Evolutionary conservation across 2,329 filamentous ascomycete species (phyloP), one percentile per base, ranked within the genome.

Genomic region (Diplodia seriata): DNA sequence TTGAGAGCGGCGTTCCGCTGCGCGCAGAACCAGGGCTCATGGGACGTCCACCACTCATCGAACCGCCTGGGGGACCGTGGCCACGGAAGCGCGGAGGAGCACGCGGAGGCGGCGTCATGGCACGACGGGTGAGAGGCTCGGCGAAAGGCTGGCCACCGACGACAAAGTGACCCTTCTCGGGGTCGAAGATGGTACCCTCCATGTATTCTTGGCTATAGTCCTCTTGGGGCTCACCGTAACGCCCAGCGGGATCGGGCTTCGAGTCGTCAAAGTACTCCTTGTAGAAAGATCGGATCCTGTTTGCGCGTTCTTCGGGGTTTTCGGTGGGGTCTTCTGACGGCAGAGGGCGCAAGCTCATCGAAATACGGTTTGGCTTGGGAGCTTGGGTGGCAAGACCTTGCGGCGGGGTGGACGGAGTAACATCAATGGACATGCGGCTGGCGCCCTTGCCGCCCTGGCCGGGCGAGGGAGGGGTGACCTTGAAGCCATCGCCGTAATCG

Each of bases 221-320:
- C 74, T 94, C 91, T 70, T 91, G 90, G 78, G 94, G 91, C 50
- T 82, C 81, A 43, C 81, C 81, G 69, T 82, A 76, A 29, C 72
- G 70, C 63, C 75, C 73, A 11, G 40, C 26, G 33, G 77, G 76
- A 51, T 80, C 81, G 2, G 81, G 79, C 76, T 89, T 91, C 69
- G 84, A 88, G 51, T 97, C 94, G 72, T 98, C 95, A 74, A 99
- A 99, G 82, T 99, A 99, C 77, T 99, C 95, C 83, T 97, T 97
- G 84, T 99, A 99, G 83, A 99, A 99, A 4, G 95, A 99, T 78
- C 95, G 88, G 72, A 99, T 99, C 68, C 95, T 90, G 83, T 97
- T 98, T 71, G 95, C 95, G 74, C 95, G 89, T 75, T 94, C 90
- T 79, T 98, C 95, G 0, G 95, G 93, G 76, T 97, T 94, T 76